Base-by-base conservation (phyloP, 2,329 filamentous ascomycete species). In the Lasiodiplodia gonubiensis region DNA sequence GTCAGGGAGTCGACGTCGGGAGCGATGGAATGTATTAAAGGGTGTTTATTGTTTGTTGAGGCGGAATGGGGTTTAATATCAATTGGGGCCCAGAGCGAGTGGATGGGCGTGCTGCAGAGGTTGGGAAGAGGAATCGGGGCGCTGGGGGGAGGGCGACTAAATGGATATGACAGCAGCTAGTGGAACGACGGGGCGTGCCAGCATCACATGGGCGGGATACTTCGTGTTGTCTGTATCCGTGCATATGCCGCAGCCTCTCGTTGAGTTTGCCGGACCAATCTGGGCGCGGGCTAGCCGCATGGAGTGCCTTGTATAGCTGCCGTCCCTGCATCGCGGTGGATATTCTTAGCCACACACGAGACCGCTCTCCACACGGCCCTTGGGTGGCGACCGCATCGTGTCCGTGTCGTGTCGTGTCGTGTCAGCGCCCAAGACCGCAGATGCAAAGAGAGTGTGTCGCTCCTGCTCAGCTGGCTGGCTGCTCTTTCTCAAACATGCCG, bases 301-400 rank as follows among this genome's bases (percentile, higher is more conserved):
- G 35, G 39, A 25, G 57, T 10, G 39, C 33, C 39, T 18, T 61
- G 39, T 61, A 61, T 37, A 51, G 59, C 59, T n/a, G 18, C 42
- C 59, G 59, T 49, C 59, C 59, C 42, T 63, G 59, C 42, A 48
- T 49, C 23, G 11, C 25, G 54, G 54, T 59, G 54, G 54, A 59
- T 42, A 63, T 63, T 63, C 59, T 63, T 63, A 63, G 59, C 59
- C 59, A 51, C 59, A 63, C 27, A 63, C 59, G 59, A 63, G 59
- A 55, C 59, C 55, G 33, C 7, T 11, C 57, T 49, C 25, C 18
- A 21, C 59, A 63, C 46, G 27, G 11, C 42, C 16, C 7, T 14
- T 30, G 53, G 27, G 54, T 25, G 33, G n/a, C 18, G 23, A 25
- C 12, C 4, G 37, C 37, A 21, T 30, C 39, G 39, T 48, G 57